phyloP scores from a whole-genome alignment of 1,139 yeast genomes.

The Geotrichum cucujoidarum region DNA sequence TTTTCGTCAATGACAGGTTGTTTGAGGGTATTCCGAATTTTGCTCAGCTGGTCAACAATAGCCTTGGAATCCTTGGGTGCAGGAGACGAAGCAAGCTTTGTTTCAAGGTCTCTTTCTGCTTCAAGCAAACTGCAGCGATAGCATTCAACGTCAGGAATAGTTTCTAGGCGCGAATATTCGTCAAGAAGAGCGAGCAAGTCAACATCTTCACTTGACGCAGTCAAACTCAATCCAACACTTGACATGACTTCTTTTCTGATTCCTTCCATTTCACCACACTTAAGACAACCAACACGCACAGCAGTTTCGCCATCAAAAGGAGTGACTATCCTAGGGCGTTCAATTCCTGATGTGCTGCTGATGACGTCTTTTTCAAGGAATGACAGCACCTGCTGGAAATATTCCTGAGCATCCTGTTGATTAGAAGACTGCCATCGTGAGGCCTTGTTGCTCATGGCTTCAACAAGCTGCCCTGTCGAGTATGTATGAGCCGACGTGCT shows the following conservation, averaged over 20 bases:
- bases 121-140: slow-evolving; percentile 78
- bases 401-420: slow-evolving; percentile 94
- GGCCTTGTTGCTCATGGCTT: slow-evolving; percentile 64
- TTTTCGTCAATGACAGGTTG: slow-evolving; percentile 75
- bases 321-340: slow-evolving; percentile 47
- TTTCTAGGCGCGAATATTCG: slow-evolving; percentile 75
- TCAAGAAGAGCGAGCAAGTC: slow-evolving; percentile 55
- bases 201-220: slow-evolving; percentile 32
- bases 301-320: slow-evolving; percentile 89
- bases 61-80: neutral
- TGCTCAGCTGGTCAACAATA: slow-evolving; percentile 42
- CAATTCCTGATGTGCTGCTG: neutral
- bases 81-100: neutral
- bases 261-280: slow-evolving; percentile 92
- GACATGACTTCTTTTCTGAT: slow-evolving; percentile 76
- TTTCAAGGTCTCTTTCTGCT: slow-evolving; percentile 36
- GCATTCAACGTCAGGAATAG: slow-evolving; percentile 88
- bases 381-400: slow-evolving; percentile 72
- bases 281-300: slow-evolving; percentile 81
- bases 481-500: slow-evolving; percentile 41
- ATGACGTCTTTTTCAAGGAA: slow-evolving; percentile 60
- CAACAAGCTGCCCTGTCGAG: slow-evolving; percentile 58
- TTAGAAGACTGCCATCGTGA: slow-evolving; percentile 75
- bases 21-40: slow-evolving; percentile 53
- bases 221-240: slow-evolving; percentile 70